Conservation (phyloP, 2,329 filamentous ascomycete genomes). For the Colletotrichum trifolii region DNA sequence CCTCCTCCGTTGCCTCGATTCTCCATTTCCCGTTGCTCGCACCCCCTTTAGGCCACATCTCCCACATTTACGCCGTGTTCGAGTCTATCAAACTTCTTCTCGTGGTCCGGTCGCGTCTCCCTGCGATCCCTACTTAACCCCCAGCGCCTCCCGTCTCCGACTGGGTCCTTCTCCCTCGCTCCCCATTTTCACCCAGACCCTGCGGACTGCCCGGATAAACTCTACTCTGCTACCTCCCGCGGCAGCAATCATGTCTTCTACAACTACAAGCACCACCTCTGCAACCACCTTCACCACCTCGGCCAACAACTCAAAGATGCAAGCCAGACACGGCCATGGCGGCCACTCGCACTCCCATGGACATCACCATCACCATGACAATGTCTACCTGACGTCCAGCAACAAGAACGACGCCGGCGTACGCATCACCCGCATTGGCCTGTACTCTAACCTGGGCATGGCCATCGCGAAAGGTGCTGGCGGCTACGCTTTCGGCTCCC, state of each 20-base stretch:
- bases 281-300: constrained; percentile 39
- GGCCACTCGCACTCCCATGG: constrained; percentile 60
- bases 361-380: constrained; percentile 83
- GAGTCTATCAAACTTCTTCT: constrained; percentile 32
- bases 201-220: constrained; percentile 31
- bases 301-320: constrained; percentile 44
- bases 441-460: constrained; percentile 93
- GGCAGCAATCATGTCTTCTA: constrained; percentile 48
- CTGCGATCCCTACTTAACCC: constrained; percentile 36
- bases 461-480: constrained; percentile 92
- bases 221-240: constrained; percentile 22
- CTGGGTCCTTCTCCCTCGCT: constrained; percentile 12
- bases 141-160: constrained; percentile 27
- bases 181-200: constrained; percentile 19
- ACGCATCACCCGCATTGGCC: constrained; percentile 88
- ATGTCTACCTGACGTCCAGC: constrained; percentile 80
- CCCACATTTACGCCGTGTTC: constrained; percentile 36
- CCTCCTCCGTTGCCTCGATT: constrained; percentile 33
- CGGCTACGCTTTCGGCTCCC: constrained; percentile 94
- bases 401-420: constrained; percentile 95
- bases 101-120: constrained; percentile 17
- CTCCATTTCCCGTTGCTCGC: constrained; percentile 11
- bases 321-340: constrained; percentile 60
- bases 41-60: constrained; percentile 45
- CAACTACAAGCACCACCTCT: constrained; percentile 43